Base-by-base conservation (phyloP, 352 stramenopile genomes). In the Phytophthora pini region DNA sequence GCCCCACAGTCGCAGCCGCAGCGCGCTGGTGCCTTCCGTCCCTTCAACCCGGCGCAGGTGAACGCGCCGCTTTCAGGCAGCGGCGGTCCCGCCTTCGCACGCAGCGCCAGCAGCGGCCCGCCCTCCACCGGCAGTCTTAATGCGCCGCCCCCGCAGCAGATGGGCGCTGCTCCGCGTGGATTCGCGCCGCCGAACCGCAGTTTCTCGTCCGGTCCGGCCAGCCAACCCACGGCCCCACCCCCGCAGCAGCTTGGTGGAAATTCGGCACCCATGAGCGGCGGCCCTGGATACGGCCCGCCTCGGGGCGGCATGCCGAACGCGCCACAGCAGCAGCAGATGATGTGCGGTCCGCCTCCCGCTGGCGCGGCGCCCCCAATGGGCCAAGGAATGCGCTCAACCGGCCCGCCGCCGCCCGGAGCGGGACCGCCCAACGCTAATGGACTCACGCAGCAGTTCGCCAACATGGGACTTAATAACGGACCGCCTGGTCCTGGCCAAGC, bases 401-500 rank as follows among this genome's bases (percentile, higher is more conserved):
- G 63, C 5, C 47, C 62, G 4, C 61, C 68, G 7, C 61, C 68
- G 39, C 56, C 46, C 3, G 69, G 53, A 61, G 26, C 48, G 45
- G 38, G 31, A 57, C 56, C 65, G 0, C 63, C 63, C 10, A 66
- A 62, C 17, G 60, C 47, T 20, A 78, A 74, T 47, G 64, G 66
- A 54, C 72, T 93, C 63, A 80, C 70, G 31, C 45, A 77, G 27
- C 82, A 93, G 68, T 93, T 93, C 56, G 67, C 65, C 36, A 82
- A 87, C 51, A 91, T 93, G 84, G 80, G 77, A 40, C 69, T 93
- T 1, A 77, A 76, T 11, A 77, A 79, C n/a, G 78, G 53, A 27
- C 71, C 73, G 11, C 67, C 80, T 11, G 72, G 61, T 39, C 65
- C 74, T 12, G 66, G 53, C 4, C 47, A 68, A 20, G 44, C 43